A percentile compares a stretch with the other conserved stretches of the same genome.
Evolutionary conservation across 2,329 filamentous ascomycete genomes (phyloP).

Genomic region (Thermothelomyces thermophilus): DNA sequence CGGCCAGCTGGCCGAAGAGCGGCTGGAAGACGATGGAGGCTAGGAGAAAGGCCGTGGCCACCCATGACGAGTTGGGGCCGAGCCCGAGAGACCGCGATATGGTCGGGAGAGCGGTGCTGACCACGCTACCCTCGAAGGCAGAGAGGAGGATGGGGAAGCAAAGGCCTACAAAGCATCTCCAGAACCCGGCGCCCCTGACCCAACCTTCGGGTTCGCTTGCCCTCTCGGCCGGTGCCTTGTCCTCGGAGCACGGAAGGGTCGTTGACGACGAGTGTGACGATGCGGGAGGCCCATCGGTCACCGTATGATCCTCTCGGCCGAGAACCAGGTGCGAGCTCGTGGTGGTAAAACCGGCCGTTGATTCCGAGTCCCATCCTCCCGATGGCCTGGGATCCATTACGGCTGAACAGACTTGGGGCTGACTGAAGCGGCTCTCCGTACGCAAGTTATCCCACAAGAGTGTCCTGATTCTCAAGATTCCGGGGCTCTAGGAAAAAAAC

Average conservation of each 20-base stretch:
- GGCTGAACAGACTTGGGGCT: neutral
- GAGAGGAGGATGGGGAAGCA: constrained; percentile 25
- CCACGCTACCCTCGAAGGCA: constrained; percentile 25
- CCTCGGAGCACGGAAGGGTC: constrained; percentile 5
- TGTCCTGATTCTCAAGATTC: neutral
- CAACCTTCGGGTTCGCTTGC: constrained; percentile 3
- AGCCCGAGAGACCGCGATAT: constrained; percentile 20
- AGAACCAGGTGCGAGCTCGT: neutral
- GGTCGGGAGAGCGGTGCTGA: constrained; percentile 23
- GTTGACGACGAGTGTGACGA: constrained; percentile 7
- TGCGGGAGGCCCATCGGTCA: neutral
- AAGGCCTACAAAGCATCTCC: constrained; percentile 22
- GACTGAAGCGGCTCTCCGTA: no score
- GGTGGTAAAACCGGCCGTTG: neutral
- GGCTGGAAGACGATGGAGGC: constrained; percentile 38
- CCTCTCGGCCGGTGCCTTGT: neutral
- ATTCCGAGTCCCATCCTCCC: neutral
- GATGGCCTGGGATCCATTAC: neutral
- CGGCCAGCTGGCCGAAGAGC: constrained; percentile 39
- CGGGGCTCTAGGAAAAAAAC: neutral
- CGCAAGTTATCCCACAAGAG: no score
- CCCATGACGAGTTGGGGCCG: constrained; percentile 26
- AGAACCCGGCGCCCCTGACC: constrained; percentile 20
- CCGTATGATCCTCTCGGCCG: neutral
- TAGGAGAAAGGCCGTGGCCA: constrained; percentile 25